Conservation (phyloP, 257 asterid species). For the Solanum bukasovii region DNA sequence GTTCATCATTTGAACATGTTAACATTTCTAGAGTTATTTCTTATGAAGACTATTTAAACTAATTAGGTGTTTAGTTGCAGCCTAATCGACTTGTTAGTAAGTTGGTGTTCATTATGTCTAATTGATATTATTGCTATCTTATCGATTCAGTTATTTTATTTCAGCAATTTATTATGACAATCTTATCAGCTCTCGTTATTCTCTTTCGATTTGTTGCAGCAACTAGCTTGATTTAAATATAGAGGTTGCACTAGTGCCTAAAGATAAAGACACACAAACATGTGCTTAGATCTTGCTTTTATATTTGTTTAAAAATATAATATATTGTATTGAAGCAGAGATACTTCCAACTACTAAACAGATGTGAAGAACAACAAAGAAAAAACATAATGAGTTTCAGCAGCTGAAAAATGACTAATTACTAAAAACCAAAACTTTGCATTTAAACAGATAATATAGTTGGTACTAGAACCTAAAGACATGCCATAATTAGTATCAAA, state of each 20-base stretch:
- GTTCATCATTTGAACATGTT: not conserved
- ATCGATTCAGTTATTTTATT: too few species aligned
- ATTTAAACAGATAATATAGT: conserved; percentile 10
- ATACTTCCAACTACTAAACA: too few species aligned
- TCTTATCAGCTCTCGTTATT: not conserved
- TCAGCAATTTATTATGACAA: not conserved
- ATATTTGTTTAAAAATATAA: not conserved
- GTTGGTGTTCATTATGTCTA: not conserved
- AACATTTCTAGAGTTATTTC: not conserved
- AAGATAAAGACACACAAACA: not conserved
- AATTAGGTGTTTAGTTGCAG: not conserved
- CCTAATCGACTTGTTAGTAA: not conserved
- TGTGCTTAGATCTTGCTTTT: not conserved
- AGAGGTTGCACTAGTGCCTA: not conserved
- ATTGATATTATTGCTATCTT: too few species aligned
- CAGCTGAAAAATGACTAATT: conserved; percentile 2
- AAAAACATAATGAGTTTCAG: conserved; percentile 20
- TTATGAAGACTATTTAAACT: not conserved
- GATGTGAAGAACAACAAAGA: not conserved
- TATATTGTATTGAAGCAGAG: not conserved
- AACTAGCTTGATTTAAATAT: not conserved
- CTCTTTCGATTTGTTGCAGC: not conserved
- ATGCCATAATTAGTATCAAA: conserved; percentile 6
- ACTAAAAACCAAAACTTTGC: conserved; percentile 17
- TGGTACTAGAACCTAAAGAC: conserved; percentile 4